A percentile compares a stretch with the other conserved stretches of the same genome.
Conservation (phyloP, 73 alveolate species). For the Paramecium pentaurelia region DNA sequence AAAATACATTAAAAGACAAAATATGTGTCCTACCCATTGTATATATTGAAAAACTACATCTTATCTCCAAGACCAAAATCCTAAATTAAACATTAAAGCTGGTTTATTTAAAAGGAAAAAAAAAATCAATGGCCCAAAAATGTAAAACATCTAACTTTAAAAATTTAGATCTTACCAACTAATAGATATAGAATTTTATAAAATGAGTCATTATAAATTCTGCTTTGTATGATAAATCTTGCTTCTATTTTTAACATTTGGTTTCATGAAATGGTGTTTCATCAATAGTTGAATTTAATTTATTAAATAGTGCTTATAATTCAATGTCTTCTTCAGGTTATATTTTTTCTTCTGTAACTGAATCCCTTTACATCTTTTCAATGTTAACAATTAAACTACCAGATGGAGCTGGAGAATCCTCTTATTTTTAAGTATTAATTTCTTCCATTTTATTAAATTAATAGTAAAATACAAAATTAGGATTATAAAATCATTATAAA, state of each 20-base stretch:
- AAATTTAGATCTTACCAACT: background rate
- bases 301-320: background rate
- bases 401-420: background rate
- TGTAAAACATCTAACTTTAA: background rate
- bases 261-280: constrained; percentile 44
- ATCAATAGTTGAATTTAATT: background rate
- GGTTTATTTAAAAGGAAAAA: background rate
- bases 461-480: background rate
- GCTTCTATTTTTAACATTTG: background rate
- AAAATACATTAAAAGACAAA: background rate
- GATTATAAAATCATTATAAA: background rate
- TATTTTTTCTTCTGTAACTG: background rate
- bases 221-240: constrained; percentile 20
- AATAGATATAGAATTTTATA: background rate
- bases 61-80: constrained; percentile 15
- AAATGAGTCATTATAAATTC: background rate
- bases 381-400: background rate
- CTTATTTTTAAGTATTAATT: background rate
- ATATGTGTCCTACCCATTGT: background rate
- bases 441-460: background rate
- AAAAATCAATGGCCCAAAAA: background rate
- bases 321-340: background rate
- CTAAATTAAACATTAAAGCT: background rate
- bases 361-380: background rate
- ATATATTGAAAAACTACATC: background rate